phyloP scores from a whole-genome alignment of 2,329 filamentous ascomycete genomes.

The Claviceps monticola region DNA sequence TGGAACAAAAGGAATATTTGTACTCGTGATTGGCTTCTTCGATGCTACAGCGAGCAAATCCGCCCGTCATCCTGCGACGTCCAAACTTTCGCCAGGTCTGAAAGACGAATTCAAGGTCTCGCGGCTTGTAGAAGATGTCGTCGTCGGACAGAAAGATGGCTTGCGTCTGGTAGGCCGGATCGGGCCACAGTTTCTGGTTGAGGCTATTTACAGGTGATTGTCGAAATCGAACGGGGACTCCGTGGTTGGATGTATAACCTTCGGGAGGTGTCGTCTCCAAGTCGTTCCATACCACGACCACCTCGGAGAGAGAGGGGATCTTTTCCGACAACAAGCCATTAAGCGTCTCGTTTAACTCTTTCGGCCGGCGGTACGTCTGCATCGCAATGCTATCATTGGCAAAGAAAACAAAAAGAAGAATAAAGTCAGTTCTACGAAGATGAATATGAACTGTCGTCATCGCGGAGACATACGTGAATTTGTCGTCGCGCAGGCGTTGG shows the following conservation, averaged over 20 bases:
- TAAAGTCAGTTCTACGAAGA: not conserved
- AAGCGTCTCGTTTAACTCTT: conserved; percentile 20
- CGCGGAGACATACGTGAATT: conserved; percentile 16
- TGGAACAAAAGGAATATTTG: conserved; percentile 20
- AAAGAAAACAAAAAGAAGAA: not conserved
- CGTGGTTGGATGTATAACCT: conserved; percentile 15
- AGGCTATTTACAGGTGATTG: conserved; percentile 19
- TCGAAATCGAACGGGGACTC: conserved; percentile 21
- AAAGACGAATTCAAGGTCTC: conserved; percentile 26
- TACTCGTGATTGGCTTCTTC: conserved; percentile 13
- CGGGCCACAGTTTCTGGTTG: conserved; percentile 24
- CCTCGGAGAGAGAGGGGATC: conserved; percentile 23
- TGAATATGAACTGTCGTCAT: not conserved
- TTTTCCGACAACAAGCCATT: conserved; percentile 13
- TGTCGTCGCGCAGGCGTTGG: conserved; percentile 13
- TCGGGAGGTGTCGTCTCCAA: conserved; percentile 15
- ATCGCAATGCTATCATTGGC: conserved; percentile 20
- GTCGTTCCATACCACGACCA: conserved; percentile 26
- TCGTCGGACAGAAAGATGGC: conserved; percentile 27
- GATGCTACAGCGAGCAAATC: conserved; percentile 21
- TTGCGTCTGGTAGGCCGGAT: conserved; percentile 22
- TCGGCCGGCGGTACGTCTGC: conserved; percentile 22
- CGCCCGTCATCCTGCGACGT: conserved; percentile 19
- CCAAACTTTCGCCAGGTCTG: conserved; percentile 27
- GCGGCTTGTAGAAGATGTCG: conserved; percentile 24